Evolutionary conservation across 495 filamentous ascomycete genomes (phyloP).

Genomic region (Stereocaulon alpinum): DNA sequence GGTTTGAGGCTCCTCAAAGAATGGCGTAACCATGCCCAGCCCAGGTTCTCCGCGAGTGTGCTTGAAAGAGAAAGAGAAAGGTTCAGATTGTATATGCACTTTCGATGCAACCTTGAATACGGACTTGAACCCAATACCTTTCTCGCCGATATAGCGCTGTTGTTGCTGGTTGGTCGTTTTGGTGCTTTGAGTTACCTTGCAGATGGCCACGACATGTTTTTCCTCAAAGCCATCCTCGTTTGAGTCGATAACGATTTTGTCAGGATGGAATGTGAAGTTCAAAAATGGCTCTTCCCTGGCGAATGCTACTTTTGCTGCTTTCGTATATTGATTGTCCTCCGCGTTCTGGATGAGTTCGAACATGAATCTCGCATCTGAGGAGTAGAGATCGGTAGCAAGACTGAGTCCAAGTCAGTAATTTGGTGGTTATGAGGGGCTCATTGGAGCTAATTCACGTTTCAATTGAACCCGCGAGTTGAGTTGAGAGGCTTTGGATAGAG

Average conservation of each 20-base stretch:
- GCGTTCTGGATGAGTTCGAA: slow-evolving; percentile 38
- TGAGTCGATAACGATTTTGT: slow-evolving; percentile 31
- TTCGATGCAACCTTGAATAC: slow-evolving; percentile 40
- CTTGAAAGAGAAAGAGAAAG: slow-evolving; percentile 37
- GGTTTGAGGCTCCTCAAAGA: background rate
- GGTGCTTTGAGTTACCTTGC: slow-evolving; percentile 5
- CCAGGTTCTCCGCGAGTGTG: background rate
- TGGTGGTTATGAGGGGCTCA: too few species aligned
- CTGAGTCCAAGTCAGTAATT: slow-evolving; percentile 12
- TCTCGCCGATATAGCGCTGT: slow-evolving; percentile 39
- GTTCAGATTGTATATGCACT: slow-evolving; percentile 38
- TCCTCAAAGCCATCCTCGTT: slow-evolving; percentile 38
- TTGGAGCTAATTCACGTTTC: background rate
- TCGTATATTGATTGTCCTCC: slow-evolving; percentile 30
- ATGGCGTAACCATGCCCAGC: slow-evolving; percentile 1
- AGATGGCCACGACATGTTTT: slow-evolving; percentile 30
- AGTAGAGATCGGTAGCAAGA: slow-evolving; percentile 31
- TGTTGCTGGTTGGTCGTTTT: slow-evolving; percentile 24
- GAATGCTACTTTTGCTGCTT: background rate
- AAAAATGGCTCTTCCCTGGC: slow-evolving; percentile 23
- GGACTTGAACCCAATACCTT: slow-evolving; percentile 45
- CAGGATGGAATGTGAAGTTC: slow-evolving; percentile 25
- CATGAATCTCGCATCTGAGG: slow-evolving; percentile 28
- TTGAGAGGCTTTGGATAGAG: background rate
- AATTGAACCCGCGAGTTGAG: background rate